Conservation (phyloP, 257 asterid genomes). For the Jasminum sambac region DNA sequence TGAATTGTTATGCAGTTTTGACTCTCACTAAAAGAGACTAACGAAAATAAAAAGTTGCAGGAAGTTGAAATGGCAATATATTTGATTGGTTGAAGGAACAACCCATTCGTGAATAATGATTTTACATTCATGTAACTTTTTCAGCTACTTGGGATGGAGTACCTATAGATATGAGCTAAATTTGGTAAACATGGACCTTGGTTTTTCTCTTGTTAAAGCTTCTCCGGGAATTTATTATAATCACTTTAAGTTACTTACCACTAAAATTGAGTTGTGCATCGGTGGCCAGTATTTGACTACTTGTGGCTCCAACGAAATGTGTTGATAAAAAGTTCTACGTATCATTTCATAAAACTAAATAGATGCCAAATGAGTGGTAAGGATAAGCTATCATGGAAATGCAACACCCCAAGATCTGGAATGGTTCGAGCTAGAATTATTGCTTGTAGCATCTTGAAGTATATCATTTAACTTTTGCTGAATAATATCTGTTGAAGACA, state of each 20-base stretch:
- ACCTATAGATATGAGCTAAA: neutral
- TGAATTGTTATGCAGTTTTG: neutral
- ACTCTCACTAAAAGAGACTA: neutral
- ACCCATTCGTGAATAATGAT: neutral
- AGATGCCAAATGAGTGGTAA: neutral
- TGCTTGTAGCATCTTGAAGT: slow-evolving; percentile 4
- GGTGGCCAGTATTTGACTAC: too few relatives aligned
- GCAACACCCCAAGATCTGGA: neutral
- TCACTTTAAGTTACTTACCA: too few relatives aligned
- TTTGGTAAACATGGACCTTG: neutral
- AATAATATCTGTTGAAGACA: neutral
- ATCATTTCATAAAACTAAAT: too few relatives aligned
- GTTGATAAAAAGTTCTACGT: too few relatives aligned
- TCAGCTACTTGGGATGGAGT: neutral
- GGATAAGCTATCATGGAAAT: neutral
- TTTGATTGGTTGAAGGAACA: slow-evolving; percentile 1
- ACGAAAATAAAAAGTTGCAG: neutral
- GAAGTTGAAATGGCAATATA: slow-evolving; percentile 15
- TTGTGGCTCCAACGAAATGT: too few relatives aligned
- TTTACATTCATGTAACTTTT: neutral
- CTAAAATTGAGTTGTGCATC: too few relatives aligned
- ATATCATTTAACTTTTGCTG: neutral
- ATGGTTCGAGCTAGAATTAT: neutral
- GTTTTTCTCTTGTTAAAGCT: neutral
- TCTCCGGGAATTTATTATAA: too few relatives aligned